Evolutionary conservation across 1,139 yeast genomes (phyloP), one percentile per base, ranked within the genome.

Genomic region (Zygoascus meyerae): DNA sequence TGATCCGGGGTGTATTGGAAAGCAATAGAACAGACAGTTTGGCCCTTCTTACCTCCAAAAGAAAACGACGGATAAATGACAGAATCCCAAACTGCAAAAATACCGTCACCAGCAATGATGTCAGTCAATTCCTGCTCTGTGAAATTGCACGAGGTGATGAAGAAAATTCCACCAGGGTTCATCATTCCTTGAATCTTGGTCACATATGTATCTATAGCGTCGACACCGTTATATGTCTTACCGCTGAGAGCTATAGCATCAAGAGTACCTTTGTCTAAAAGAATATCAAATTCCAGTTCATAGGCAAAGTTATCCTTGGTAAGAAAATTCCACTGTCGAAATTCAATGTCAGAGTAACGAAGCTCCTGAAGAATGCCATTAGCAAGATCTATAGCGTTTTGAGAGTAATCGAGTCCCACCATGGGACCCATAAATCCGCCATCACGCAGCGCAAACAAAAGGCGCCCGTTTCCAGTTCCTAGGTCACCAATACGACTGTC

Each of bases 401-500:
- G 79, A 10, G 95, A 83, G 63, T 92, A 92, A 64, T 92, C 99
- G 10, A 92, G 73, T 0, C 98, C 99, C 8, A 79, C 60, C 63
- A 84, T 55, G 41, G 57, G 52, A 31, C 79, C 76, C 43, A 64
- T 52, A 58, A 77, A 71, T 12, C 78, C 81, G 1, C 62, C 68
- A 61, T 83, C 89, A 40, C 85, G 80, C 42, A 92, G 61, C 47
- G 81, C 77, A 58, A 90, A 86, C 39, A 92, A 64, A 40, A 92
- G 69, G 62, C 89, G 96, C 0, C 98, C 98, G 64, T 92, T 92
- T 1, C 98, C 99, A 0, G 97, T 89, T 1, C 99, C 99, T 40
- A 92, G 68, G 65, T 92, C 98, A 18, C 89, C 65, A 46, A 87
- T 72, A 62, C 69, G 10, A 71, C 63, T 12, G 58, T 57, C 2